Evolutionary conservation across 2,329 filamentous ascomycete genomes (phyloP).

Genomic region (Emericellopsis atlantica): DNA sequence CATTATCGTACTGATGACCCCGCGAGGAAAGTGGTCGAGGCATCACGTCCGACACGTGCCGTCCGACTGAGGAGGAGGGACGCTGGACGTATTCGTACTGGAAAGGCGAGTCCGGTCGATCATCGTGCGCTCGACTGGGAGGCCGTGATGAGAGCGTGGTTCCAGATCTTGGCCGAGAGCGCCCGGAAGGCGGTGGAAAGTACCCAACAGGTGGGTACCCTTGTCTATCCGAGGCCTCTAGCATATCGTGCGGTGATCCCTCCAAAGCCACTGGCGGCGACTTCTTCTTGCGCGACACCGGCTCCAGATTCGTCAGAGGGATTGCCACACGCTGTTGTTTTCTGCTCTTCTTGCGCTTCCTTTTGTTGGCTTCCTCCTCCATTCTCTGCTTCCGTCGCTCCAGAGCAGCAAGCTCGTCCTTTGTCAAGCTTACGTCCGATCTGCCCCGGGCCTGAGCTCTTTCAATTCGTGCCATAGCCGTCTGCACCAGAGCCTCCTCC

Average conservation of each 20-base stretch:
- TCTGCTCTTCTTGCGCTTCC: conserved; percentile 22
- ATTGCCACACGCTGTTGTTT: conserved; percentile 37
- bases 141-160: conserved; percentile 26
- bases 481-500: conserved; percentile 66
- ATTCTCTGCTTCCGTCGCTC: conserved; percentile 54
- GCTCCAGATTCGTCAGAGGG: conserved; percentile 38
- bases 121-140: conserved; percentile 16
- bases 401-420: conserved; percentile 69
- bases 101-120: conserved; percentile 27
- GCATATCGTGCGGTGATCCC: conserved; percentile 10
- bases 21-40: conserved; percentile 18
- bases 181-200: conserved; percentile 32
- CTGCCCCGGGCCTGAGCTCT: conserved; percentile 65
- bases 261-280: conserved; percentile 12
- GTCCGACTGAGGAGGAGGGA: conserved; percentile 14
- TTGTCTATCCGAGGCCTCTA: conserved; percentile 17
- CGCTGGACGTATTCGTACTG: conserved; percentile 30
- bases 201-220: conserved; percentile 35
- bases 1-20: conserved; percentile 18
- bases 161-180: conserved; percentile 26
- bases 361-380: conserved; percentile 26
- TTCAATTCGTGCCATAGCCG: conserved; percentile 68
- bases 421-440: conserved; percentile 66
- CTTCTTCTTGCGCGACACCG: conserved; percentile 23
- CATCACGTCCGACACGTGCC: conserved; percentile 31